Conservation (phyloP, 1,284 basidiomycete genomes). For the Spongiforma sp. region DNA sequence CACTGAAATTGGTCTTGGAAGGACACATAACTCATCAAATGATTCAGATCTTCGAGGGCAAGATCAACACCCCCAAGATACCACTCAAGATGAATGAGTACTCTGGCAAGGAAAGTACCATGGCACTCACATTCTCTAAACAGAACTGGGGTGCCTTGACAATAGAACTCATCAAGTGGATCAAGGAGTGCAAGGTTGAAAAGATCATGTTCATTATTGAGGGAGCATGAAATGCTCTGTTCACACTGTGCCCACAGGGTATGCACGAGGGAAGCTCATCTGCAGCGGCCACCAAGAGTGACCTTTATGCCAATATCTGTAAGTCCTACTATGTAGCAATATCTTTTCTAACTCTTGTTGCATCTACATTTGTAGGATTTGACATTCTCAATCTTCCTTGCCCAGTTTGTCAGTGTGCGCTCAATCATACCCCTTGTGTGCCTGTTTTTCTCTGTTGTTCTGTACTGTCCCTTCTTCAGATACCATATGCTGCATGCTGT, state of each 20-base stretch:
- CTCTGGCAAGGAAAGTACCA: slow-evolving; percentile 2
- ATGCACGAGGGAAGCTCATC: background rate
- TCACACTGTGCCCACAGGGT: background rate
- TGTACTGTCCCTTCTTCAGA: no score
- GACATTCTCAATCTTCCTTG: background rate
- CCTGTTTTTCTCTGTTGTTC: no score
- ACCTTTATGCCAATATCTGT: background rate
- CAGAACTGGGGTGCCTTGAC: background rate
- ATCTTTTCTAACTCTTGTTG: background rate
- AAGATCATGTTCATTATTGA: background rate
- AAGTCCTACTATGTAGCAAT: background rate
- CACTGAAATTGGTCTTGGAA: background rate
- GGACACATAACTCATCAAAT: background rate
- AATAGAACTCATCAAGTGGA: background rate
- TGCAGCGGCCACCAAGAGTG: background rate
- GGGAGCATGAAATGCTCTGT: no score
- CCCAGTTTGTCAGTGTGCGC: no score
- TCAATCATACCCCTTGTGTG: no score
- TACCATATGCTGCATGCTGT: no score
- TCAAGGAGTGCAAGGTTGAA: background rate
- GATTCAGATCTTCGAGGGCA: background rate
- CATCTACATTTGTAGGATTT: background rate
- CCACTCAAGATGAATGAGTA: background rate
- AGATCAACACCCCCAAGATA: background rate
- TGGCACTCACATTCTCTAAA: background rate